Conservation (phyloP, 257 asterid species). For the Scutellaria galericulata region DNA sequence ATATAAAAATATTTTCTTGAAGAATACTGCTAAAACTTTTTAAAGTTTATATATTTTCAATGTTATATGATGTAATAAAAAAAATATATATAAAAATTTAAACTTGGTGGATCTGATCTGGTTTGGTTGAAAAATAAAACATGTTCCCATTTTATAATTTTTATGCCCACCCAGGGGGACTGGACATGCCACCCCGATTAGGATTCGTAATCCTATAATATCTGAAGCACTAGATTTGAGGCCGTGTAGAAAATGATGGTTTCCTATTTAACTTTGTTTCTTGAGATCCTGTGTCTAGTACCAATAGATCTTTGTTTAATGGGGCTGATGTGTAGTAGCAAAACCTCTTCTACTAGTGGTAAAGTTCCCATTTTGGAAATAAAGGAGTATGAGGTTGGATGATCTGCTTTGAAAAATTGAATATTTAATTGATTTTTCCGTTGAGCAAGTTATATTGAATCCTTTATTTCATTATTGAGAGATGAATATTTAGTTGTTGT, state of each 20-base stretch:
- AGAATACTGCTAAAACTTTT: no score
- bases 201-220: no score
- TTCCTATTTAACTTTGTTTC: constrained; percentile 1
- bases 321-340: background rate
- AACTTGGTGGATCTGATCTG: no score
- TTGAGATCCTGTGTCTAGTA: background rate
- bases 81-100: no score
- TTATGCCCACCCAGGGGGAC: no score
- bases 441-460: background rate
- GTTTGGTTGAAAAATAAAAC: no score
- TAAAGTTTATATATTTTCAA: no score
- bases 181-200: no score
- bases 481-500: background rate
- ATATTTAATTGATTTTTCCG: constrained; percentile 7
- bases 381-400: background rate
- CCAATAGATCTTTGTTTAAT: background rate
- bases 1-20: no score
- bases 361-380: background rate
- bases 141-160: no score
- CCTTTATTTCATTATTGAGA: background rate
- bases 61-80: no score
- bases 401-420: background rate
- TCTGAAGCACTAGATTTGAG: no score
- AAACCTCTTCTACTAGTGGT: background rate
- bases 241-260: background rate